These are phyloP conservation scores for Chlamydomonas sp. DNA, from an alignment of 139 green algal species.

Conservation along the genomic window DNA sequence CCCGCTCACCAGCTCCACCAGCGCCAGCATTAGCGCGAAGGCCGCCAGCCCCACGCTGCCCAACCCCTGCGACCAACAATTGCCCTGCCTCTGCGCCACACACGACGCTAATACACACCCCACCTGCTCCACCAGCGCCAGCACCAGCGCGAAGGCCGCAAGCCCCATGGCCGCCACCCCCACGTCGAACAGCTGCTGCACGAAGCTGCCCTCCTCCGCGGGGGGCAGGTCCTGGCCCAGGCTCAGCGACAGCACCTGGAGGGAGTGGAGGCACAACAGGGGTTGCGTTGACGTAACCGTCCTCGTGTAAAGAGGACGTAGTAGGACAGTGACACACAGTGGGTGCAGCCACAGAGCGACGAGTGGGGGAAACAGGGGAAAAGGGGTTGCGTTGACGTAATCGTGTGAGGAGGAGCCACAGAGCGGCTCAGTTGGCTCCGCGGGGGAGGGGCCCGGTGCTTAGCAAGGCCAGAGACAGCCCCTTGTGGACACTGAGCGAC, in stretches of 20 bases:
- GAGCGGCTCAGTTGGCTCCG: too few relatives aligned
- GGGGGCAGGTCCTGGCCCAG: constrained; percentile 49
- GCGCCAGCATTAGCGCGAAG: constrained; percentile 59
- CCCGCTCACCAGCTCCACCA: neutral
- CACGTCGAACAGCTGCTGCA: constrained; percentile 54
- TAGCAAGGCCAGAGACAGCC: too few relatives aligned
- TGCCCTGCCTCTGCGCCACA: too few relatives aligned
- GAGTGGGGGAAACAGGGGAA: too few relatives aligned
- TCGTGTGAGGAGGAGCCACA: too few relatives aligned
- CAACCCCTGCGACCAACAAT: neutral
- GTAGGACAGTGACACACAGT: too few relatives aligned
- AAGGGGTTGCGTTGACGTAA: too few relatives aligned
- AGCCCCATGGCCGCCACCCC: constrained; percentile 55
- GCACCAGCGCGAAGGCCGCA: constrained; percentile 69
- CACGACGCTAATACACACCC: neutral
- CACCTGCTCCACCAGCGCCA: constrained; percentile 71
- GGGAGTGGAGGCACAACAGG: neutral
- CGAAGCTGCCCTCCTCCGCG: neutral
- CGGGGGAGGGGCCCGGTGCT: too few relatives aligned
- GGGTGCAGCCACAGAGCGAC: too few relatives aligned
- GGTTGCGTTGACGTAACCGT: too few relatives aligned
- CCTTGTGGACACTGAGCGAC: too few relatives aligned
- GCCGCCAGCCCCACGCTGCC: constrained; percentile 57
- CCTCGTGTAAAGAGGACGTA: too few relatives aligned
- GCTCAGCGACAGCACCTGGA: constrained; percentile 32